Conservation (phyloP, 768 basidiomycete genomes). For the Leccinum sublutescens region DNA sequence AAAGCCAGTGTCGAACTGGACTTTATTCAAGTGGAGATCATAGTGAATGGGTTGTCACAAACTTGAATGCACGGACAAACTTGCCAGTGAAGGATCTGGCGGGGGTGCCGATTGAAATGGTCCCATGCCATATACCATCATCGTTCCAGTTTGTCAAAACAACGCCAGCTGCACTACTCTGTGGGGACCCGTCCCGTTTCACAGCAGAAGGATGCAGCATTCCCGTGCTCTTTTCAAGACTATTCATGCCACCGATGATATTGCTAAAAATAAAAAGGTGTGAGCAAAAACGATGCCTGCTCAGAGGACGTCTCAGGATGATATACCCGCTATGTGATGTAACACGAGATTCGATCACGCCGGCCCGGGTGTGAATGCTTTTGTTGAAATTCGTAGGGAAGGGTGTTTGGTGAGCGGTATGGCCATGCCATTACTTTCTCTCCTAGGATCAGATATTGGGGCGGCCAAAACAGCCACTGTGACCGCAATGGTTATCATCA, state of each 20-base stretch:
- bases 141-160: neutral
- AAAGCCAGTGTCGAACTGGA: conserved; percentile 32
- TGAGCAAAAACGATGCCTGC: too few relatives aligned
- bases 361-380: too few relatives aligned
- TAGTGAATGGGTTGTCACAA: neutral
- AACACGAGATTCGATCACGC: too few relatives aligned
- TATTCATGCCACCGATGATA: neutral
- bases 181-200: neutral
- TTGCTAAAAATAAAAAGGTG: neutral
- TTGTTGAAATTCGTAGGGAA: too few relatives aligned
- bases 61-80: neutral
- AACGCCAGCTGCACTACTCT: neutral
- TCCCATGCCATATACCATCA: conserved; percentile 8
- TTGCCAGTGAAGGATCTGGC: neutral
- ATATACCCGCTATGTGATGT: too few relatives aligned
- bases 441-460: too few relatives aligned
- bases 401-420: too few relatives aligned
- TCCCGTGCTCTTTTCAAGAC: conserved; percentile 4
- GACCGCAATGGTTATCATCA: too few relatives aligned
- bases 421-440: too few relatives aligned
- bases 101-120: conserved; percentile 6
- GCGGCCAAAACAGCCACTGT: too few relatives aligned
- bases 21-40: neutral
- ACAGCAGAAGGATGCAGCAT: neutral
- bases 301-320: too few relatives aligned